phyloP scores from a whole-genome alignment of 2,329 filamentous ascomycete species.

The Apiospora hydei region DNA sequence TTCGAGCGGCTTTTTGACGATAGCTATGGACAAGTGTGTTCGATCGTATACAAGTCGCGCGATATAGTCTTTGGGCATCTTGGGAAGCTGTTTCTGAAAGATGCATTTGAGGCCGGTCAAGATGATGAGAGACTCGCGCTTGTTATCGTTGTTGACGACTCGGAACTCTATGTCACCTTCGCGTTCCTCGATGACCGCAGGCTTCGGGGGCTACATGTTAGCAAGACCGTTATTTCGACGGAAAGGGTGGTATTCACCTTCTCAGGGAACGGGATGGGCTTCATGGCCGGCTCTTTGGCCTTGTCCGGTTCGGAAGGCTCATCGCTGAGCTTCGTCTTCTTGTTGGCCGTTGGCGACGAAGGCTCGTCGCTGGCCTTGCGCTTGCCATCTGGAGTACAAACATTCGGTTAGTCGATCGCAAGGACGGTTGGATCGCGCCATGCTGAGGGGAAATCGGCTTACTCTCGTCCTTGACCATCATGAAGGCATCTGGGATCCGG shows the following conservation, averaged over 20 bases:
- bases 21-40: slow-evolving; percentile 94
- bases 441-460: slow-evolving; percentile 27
- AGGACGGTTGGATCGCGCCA: neutral
- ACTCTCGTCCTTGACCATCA: slow-evolving; percentile 52
- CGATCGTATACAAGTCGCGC: slow-evolving; percentile 96
- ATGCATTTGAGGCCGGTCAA: slow-evolving; percentile 96
- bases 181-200: slow-evolving; percentile 91
- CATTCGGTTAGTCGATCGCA: slow-evolving; percentile 26
- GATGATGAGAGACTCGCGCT: slow-evolving; percentile 88
- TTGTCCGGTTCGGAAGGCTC: slow-evolving; percentile 41
- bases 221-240: slow-evolving; percentile 26
- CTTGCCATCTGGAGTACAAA: slow-evolving; percentile 59
- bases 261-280: slow-evolving; percentile 85
- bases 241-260: slow-evolving; percentile 62
- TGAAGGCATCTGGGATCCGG: slow-evolving; percentile 26
- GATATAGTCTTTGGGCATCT: slow-evolving; percentile 99
- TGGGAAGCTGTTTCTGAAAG: slow-evolving; percentile 97
- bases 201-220: slow-evolving; percentile 53
- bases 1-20: slow-evolving; percentile 94
- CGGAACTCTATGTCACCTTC: slow-evolving; percentile 95
- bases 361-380: slow-evolving; percentile 76
- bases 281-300: slow-evolving; percentile 60
- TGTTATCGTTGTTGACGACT: slow-evolving; percentile 95
- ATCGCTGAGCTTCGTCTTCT: slow-evolving; percentile 66
- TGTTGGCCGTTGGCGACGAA: slow-evolving; percentile 65